Base-by-base conservation (phyloP, 2,329 filamentous ascomycete species). In the Penicillium concentricum region DNA sequence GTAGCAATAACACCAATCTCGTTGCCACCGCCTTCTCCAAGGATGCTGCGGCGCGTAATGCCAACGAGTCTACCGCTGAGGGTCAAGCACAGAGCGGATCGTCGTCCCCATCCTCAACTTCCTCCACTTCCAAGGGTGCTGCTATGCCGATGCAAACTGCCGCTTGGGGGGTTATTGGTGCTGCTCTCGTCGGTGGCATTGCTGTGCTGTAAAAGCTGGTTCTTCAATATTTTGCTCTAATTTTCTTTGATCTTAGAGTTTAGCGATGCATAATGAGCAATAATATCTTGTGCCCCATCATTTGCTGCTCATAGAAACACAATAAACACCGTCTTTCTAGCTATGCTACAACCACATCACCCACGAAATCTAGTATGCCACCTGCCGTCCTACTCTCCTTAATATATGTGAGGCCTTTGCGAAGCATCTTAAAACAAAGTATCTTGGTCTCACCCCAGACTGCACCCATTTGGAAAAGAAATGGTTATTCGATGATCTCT, bases 1-100 rank as follows among this genome's bases (percentile, higher is more conserved):
- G 87, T 80, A 76, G 74, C 61, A 88, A 84, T 62, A 80, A 79
- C 61, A 84, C 80, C 10, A 82, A 81, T 34, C 76, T 90, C 43
- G 77, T 76, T 5, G 78, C 81, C 8, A 71, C 70, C 16, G 63
- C 75, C 37, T 78, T 81, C 50, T 67, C 73, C 8, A 75, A 74
- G 5, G 66, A 63, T 9, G 69, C 70, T 34, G 73, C 71, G 5
- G 43, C 63, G 41, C 69, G 71, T 34, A 78, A 79, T 56, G 79
- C 80, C 38, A 82, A 82, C 48, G 72, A 73, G 57, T 73, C 74
- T 8, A 74, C 72, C 18, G 39, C 69, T 2, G 67, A 72, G 7
- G 74, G 73, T 2, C 47, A 66, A 20, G 60, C 72, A 0, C 73
- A 75, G 51, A 60, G 65, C 28, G 66, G 64, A 7, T 49, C 37